Base-by-base conservation (phyloP, 306 rosid genomes). In the Glycine soja region DNA sequence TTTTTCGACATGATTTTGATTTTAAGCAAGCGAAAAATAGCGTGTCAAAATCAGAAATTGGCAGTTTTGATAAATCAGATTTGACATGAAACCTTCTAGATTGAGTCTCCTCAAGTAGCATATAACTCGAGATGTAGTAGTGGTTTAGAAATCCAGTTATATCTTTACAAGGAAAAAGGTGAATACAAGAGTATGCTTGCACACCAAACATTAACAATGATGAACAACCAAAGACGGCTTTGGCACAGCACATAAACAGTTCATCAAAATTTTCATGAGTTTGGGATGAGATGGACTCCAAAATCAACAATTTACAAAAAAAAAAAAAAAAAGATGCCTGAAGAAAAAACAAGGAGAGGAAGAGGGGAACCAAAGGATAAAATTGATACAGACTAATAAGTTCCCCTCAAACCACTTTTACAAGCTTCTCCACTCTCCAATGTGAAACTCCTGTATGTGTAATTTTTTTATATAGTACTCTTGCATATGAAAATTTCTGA, bases 231-330 rank as follows among this genome's bases (percentile, higher is more conserved):
- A 71, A 45, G 53, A 58, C 76, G 50, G 53, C 30, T 36, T 72
- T 3, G 0, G 38, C 70, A 63, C 74, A 63, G 2, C 64, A 45
- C 62, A 76, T 16, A 50, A 82, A 32, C 40, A 45, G 52, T 64
- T 72, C 63, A 71, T 45, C 34, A 77, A 77, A 77, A 82, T 10
- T 59, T 59, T 43, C 86, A 82, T 7, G 12, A 43, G 62, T 19
- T 48, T 8, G 18, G 72, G 38, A 54, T 47, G 24, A 75, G 42
- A 45, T 58, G 47, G 32, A 18, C 47, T 34, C 46, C 77, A 68
- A 53, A 75, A 46, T 53, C 48, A 24, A 51, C 24, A 75, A 70
- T 77, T 77, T 52, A 77, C 61, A 61, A 7, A 16, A 50, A 54
- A 45, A 42, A 42, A 42, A 38, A 14, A 74, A 57, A 42, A 42